phyloP scores from a whole-genome alignment of 768 basidiomycete species.

The Suillus bovinus region DNA sequence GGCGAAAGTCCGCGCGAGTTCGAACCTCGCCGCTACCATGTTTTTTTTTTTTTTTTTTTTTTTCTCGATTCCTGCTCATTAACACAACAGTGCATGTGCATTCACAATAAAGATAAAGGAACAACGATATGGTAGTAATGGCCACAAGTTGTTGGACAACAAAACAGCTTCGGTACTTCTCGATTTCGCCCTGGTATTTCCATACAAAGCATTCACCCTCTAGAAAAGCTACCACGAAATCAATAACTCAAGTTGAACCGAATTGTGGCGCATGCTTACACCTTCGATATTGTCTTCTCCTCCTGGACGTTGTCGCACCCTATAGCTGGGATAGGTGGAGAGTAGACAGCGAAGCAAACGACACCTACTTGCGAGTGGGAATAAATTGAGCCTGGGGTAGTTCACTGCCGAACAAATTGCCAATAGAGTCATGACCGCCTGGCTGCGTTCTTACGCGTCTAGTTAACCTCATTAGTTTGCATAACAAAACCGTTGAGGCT shows the following conservation, averaged over 20 bases:
- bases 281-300: slow-evolving; percentile 59
- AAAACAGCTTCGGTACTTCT: neutral
- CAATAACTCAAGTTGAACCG: slow-evolving; percentile 1
- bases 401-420: slow-evolving; percentile 47
- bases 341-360: neutral
- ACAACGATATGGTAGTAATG: neutral
- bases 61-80: neutral
- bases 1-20: slow-evolving; percentile 85
- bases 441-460: slow-evolving; percentile 37
- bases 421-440: slow-evolving; percentile 31
- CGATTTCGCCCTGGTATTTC: neutral
- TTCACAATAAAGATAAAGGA: neutral
- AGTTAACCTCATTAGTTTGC: neutral
- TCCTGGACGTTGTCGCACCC: slow-evolving; percentile 69
- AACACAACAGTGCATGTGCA: neutral
- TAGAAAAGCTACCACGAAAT: slow-evolving; percentile 30
- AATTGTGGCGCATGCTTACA: slow-evolving; percentile 28
- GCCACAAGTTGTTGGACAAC: slow-evolving; percentile 4
- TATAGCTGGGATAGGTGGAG: slow-evolving; percentile 22
- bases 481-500: neutral
- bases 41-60: slow-evolving; percentile 19
- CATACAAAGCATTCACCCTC: neutral
- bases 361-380: slow-evolving; percentile 63
- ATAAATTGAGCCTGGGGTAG: slow-evolving; percentile 49
- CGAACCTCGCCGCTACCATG: slow-evolving; percentile 86